Base-by-base conservation (phyloP, 2,329 filamentous ascomycete species). In the Chalara sp. region DNA sequence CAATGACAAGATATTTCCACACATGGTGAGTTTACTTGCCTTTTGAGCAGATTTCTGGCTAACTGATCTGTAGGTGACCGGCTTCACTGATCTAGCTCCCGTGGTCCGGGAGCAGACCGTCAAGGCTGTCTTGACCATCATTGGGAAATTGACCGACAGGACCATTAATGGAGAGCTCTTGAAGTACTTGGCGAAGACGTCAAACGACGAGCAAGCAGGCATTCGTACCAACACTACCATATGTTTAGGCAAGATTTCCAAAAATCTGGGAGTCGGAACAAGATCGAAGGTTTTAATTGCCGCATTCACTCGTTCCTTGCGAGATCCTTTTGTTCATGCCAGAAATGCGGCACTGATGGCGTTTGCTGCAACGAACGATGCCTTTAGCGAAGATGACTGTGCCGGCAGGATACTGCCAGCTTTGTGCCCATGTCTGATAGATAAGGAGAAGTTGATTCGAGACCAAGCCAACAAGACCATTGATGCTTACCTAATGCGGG, bases 141-240 rank as follows among this genome's bases (percentile, higher is more conserved):
- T 97, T 50, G 76, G 78, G 31, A 99, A 99, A 69, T 76, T 99
- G 0, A 95, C 90, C 1, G 93, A 99, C 62, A 83, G 93, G 37
- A 87, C 87, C 6, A 85, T 97, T 60, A 99, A 99, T 59, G 92
- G 93, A 49, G 93, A 99, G 60, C 76, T 99, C 8, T 73, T 99
- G 28, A 87, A 87, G 61, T 86, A 95, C 63, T 77, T 99, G 31
- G 93, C 93, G 42, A 96, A 95, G 67, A 96, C 92, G 1, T 90
- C 93, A 44, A 99, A 97, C 61, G 93, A 99, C 56, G 93, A 97
- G 61, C 92, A 99, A 63, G 90, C 93, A 1, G 93, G 93, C 1
- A 99, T 99, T 58, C 82, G 93, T 55, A 99, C 93, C 6, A 99
- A 99, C 66, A 99, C 93, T 0, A 99, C 93, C 1, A 99, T 99